These are phyloP conservation scores for Globisporangium paroecandrum DNA, from an alignment of 352 stramenopile species.

Conservation along the genomic window DNA sequence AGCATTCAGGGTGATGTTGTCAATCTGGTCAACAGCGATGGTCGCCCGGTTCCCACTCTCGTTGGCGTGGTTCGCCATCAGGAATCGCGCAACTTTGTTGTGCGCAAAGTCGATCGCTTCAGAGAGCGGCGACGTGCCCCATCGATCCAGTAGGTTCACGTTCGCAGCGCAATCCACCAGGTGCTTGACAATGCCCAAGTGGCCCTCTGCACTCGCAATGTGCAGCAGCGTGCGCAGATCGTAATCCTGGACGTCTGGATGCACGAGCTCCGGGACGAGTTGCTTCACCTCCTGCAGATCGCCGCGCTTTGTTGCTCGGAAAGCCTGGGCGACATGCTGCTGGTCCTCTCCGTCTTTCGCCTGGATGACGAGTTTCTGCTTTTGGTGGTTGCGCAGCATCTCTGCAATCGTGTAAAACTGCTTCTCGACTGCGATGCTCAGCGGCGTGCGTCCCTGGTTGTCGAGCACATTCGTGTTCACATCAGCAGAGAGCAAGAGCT, in stretches of 20 bases:
- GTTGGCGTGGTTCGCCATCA: conserved; percentile 58
- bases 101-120: conserved; percentile 79
- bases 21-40: conserved; percentile 58
- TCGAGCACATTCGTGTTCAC: conserved; percentile 60
- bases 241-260: conserved; percentile 70
- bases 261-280: conserved; percentile 56
- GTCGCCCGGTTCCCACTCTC: conserved; percentile 58
- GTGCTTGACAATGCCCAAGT: conserved; percentile 53
- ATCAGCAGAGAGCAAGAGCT: conserved; percentile 71
- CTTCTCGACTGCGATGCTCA: conserved; percentile 66
- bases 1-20: conserved; percentile 46
- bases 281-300: conserved; percentile 42
- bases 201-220: conserved; percentile 67
- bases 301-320: conserved; percentile 51
- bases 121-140: conserved; percentile 66
- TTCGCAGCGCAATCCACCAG: conserved; percentile 67
- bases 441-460: conserved; percentile 45
- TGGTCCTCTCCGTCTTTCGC: conserved; percentile 35
- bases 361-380: conserved; percentile 39
- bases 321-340: conserved; percentile 47
- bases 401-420: conserved; percentile 51
- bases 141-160: conserved; percentile 77
- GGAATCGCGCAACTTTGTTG: conserved; percentile 64
- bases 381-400: conserved; percentile 59
- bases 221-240: conserved; percentile 70